Conservation (phyloP, 176 grass and related monocot species). For the Bromus sterilis region DNA sequence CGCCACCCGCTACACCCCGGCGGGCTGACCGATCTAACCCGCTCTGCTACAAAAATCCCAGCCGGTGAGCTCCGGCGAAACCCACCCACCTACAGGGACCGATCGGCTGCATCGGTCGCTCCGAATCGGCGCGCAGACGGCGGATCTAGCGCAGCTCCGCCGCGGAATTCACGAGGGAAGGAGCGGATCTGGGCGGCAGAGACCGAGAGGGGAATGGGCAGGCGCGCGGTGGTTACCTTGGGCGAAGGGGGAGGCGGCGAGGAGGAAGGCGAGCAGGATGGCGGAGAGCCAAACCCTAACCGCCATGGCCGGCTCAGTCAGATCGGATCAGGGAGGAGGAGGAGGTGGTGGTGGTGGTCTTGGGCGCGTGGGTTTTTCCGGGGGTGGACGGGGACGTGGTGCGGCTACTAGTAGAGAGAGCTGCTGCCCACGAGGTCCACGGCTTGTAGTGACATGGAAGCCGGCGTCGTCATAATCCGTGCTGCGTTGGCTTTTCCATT, state of each 20-base stretch:
- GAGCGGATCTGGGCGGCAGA: constrained; percentile 13
- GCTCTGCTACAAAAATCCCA: not conserved
- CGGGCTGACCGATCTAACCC: constrained; percentile 2
- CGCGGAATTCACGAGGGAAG: constrained; percentile 11
- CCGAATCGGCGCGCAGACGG: not conserved
- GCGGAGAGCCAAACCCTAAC: constrained; percentile 73
- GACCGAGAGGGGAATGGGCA: not conserved
- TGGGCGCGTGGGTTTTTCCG: not conserved
- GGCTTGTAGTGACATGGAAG: not conserved
- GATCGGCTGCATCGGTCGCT: not conserved
- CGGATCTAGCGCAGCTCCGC: constrained; percentile 17
- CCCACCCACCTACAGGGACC: not conserved
- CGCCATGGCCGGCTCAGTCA: constrained; percentile 49
- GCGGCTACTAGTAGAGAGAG: not conserved
- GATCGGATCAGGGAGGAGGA: constrained; percentile 34
- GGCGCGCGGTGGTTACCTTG: constrained; percentile 32
- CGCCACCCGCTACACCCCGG: not conserved
- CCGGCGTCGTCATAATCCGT: not conserved
- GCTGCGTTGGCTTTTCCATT: not conserved
- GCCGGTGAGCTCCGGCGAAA: not conserved
- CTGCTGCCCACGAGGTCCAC: constrained; percentile 16
- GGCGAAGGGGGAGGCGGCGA: constrained; percentile 49
- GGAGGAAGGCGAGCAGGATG: constrained; percentile 59
- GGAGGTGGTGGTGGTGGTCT: not conserved
- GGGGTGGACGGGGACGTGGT: not conserved